A percentile compares a stretch with the other conserved stretches of the same genome.
Evolutionary conservation across 768 basidiomycete genomes (phyloP).

Genomic region (Fistulinella prunicolor): DNA sequence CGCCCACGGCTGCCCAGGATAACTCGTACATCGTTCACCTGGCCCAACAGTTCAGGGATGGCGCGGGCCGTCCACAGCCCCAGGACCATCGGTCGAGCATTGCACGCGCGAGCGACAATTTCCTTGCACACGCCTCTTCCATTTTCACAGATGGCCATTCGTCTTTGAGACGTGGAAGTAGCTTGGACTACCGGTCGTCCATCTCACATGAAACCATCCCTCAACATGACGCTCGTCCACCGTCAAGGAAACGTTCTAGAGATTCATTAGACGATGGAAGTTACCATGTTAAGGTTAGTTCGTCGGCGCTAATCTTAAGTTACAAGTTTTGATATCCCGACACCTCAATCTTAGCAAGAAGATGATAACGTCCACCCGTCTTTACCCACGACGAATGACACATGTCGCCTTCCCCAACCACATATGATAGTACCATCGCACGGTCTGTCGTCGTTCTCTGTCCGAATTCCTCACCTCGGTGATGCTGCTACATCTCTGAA

Average conservation of each 20-base stretch:
- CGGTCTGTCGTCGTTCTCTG: slow-evolving; percentile 8
- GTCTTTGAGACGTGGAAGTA: slow-evolving; percentile 14
- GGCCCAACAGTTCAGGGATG: slow-evolving; percentile 24
- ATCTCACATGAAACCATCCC: slow-evolving; percentile 16
- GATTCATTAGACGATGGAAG: slow-evolving; percentile 26
- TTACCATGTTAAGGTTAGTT: slow-evolving; percentile 32
- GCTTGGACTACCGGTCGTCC: slow-evolving; percentile 17
- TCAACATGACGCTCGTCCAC: slow-evolving; percentile 18
- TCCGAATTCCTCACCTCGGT: slow-evolving; percentile 15
- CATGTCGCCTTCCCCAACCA: slow-evolving; percentile 22
- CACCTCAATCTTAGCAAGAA: slow-evolving; percentile 29
- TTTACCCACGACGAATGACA: slow-evolving; percentile 20
- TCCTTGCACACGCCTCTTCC: slow-evolving; percentile 32
- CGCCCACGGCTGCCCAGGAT: slow-evolving; percentile 13
- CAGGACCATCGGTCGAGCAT: slow-evolving; percentile 33
- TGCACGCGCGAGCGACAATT: slow-evolving; percentile 32
- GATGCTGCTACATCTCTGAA: slow-evolving; percentile 7
- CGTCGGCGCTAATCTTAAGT: slow-evolving; percentile 29
- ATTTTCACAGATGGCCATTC: slow-evolving; percentile 26
- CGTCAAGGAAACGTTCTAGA: slow-evolving; percentile 33
- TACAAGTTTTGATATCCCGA: slow-evolving; percentile 22
- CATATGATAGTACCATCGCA: slow-evolving; percentile 27
- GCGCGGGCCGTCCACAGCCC: slow-evolving; percentile 18
- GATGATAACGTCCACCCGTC: slow-evolving; percentile 18
- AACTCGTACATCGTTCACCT: slow-evolving; percentile 19